phyloP scores from a whole-genome alignment of 2,329 filamentous ascomycete genomes.

The Mollisiaceae sp. region DNA sequence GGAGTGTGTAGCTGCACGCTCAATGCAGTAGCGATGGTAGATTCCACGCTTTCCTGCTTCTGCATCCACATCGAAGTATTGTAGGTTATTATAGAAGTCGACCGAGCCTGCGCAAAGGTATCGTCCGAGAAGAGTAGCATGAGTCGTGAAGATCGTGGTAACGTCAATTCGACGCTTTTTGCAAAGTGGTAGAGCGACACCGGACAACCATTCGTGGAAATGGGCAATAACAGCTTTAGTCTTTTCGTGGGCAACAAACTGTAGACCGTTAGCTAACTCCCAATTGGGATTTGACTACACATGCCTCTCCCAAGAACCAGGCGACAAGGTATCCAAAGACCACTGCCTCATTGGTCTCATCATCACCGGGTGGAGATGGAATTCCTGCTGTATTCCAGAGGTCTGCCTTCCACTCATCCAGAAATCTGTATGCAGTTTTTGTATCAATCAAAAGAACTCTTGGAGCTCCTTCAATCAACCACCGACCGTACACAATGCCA shows the following conservation, averaged over 20 bases:
- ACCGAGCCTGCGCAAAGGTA: conserved; percentile 97
- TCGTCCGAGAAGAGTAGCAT: conserved; percentile 91
- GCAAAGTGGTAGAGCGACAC: conserved; percentile 87
- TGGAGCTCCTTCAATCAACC: conserved; percentile 96
- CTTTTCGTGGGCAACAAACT: conserved; percentile 95
- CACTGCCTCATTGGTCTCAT: conserved; percentile 96
- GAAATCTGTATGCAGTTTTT: conserved; percentile 85
- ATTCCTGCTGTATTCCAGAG: conserved; percentile 93
- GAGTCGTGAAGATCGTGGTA: conserved; percentile 98
- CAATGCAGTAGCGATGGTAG: conserved; percentile 98
- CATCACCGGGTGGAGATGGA: conserved; percentile 87
- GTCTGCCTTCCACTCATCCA: conserved; percentile 97
- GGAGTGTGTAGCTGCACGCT: conserved; percentile 88
- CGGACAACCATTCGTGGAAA: conserved; percentile 98
- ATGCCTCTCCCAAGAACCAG: conserved; percentile 96
- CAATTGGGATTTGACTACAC: not conserved
- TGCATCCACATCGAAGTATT: conserved; percentile 94
- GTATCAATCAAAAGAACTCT: conserved; percentile 94
- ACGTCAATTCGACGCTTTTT: conserved; percentile 95
- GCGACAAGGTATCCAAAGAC: conserved; percentile 97
- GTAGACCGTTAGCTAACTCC: conserved; percentile 26
- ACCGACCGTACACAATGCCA: conserved; percentile 88
- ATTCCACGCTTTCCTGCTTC: conserved; percentile 98
- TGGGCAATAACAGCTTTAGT: conserved; percentile 92
- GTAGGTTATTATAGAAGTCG: conserved; percentile 99